Conservation (phyloP, 441 rosid species). For the Populus hybrid region DNA sequence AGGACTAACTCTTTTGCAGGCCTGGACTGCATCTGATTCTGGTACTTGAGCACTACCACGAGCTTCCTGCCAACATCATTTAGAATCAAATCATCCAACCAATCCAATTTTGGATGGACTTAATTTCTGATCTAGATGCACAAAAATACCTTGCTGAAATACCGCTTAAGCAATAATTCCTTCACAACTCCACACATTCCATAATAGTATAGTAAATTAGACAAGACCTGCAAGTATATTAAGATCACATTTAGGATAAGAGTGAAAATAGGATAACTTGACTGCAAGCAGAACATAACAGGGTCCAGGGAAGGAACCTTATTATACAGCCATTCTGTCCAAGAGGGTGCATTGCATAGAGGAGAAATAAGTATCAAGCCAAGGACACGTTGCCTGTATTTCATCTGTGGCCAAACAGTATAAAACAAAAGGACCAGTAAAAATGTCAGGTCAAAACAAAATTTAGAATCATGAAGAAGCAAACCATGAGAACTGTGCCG, state of each 20-base stretch:
- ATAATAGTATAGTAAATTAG: slow-evolving; percentile 78
- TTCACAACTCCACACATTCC: slow-evolving; percentile 93
- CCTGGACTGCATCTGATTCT: slow-evolving; percentile 77
- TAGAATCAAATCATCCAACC: slow-evolving; percentile 16
- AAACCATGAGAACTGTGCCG: neutral
- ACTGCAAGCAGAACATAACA: slow-evolving; percentile 3
- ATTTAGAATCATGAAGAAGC: neutral
- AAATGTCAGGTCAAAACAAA: neutral
- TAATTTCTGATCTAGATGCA: slow-evolving; percentile 3
- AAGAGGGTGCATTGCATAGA: slow-evolving; percentile 84
- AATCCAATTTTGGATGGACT: neutral
- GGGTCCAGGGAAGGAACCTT: slow-evolving; percentile 50
- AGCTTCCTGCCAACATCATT: slow-evolving; percentile 56
- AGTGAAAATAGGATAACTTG: slow-evolving; percentile 13
- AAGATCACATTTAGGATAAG: neutral
- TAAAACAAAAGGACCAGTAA: slow-evolving; percentile 11
- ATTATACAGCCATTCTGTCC: slow-evolving; percentile 94
- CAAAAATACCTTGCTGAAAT: slow-evolving; percentile 83
- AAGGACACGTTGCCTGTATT: slow-evolving; percentile 78
- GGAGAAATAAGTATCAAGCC: slow-evolving; percentile 95
- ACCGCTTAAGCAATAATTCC: slow-evolving; percentile 79
- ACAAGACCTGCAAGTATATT: slow-evolving; percentile 57
- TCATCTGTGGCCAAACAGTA: slow-evolving; percentile 48
- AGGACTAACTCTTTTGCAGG: slow-evolving; percentile 76
- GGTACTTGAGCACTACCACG: slow-evolving; percentile 74